Evolutionary conservation across 257 asterid genomes (phyloP), one percentile per base, ranked within the genome.

Genomic region (Solanum chaucha): DNA sequence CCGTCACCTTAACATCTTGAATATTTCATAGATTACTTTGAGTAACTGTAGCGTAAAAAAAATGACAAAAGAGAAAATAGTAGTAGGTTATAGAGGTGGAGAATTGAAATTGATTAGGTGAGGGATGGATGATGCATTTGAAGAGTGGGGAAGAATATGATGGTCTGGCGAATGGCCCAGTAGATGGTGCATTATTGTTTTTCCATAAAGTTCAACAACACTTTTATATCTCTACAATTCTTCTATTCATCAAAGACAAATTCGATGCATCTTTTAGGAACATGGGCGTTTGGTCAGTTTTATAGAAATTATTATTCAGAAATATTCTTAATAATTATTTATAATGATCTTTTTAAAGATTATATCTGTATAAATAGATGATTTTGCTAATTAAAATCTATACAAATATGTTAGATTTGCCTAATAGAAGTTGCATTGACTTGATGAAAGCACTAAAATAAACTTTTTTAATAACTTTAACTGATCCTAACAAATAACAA

Each of bases 171-270:
- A 80, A 80, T 46, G 41, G 85, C 41, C 68, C 85, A 46, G 12
- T 46, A 80, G n/a, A 80, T 26, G 67, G 67, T 80, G 85, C 85
- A 80, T 80, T 80, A 80, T 78, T 80, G 85, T 80, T 46, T 77
- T 41, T 46, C 67, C 67, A 46, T 24, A 4, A 15, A 15, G 67
- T 28, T 46, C 15, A 14, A 78, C 64, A 15, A 46, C 59, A 13
- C 64, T 65, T 61, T 4, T 61, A 34, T 77, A 35, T 77, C 64
- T 41, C 84, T 40, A n/a, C 26, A 26, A 78, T 26, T 78, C 38
- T 44, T 78, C 64, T 44, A 78, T 78, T 78, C 9, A 44, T 26
- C 24, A 26, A 24, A 78, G 24, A 22, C 8, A 1, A 77, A 10
- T 61, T 61, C 6, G n/a, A 55, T 14, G 36, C 6, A 4, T 12